These are phyloP conservation scores for Solanum sejunctum DNA, from an alignment of 257 asterid genomes.

Conservation along the genomic window DNA sequence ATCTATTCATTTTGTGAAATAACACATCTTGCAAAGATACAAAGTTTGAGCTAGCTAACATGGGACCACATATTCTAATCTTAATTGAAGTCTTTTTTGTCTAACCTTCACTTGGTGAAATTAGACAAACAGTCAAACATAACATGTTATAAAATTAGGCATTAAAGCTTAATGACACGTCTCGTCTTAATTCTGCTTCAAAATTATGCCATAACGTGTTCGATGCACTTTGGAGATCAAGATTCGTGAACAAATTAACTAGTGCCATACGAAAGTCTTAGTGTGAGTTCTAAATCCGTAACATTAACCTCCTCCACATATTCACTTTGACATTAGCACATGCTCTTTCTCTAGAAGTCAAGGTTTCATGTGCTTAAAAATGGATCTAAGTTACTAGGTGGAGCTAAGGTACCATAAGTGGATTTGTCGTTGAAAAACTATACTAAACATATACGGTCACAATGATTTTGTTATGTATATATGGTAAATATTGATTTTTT, in stretches of 20 bases:
- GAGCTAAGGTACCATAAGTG: no score
- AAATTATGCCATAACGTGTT: no score
- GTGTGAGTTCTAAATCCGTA: no score
- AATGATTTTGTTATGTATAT: no score
- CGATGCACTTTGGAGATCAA: no score
- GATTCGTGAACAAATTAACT: no score
- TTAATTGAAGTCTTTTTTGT: background rate
- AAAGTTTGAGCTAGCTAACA: background rate
- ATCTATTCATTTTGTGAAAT: background rate
- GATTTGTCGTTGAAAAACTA: no score
- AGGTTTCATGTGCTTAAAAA: background rate
- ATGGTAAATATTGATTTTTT: no score
- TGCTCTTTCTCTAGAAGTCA: background rate
- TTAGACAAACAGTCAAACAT: background rate
- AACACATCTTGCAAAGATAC: background rate
- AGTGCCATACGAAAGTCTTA: no score
- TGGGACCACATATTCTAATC: background rate
- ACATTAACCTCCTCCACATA: background rate
- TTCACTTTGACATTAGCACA: background rate
- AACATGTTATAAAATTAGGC: background rate
- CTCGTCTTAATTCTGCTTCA: no score
- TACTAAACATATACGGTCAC: no score
- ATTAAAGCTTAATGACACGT: background rate
- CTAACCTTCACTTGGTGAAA: background rate
- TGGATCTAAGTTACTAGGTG: background rate